Evolutionary conservation across 2,329 filamentous ascomycete species (phyloP), one percentile per base, ranked within the genome.

Genomic region (Fusarium torulosum): DNA sequence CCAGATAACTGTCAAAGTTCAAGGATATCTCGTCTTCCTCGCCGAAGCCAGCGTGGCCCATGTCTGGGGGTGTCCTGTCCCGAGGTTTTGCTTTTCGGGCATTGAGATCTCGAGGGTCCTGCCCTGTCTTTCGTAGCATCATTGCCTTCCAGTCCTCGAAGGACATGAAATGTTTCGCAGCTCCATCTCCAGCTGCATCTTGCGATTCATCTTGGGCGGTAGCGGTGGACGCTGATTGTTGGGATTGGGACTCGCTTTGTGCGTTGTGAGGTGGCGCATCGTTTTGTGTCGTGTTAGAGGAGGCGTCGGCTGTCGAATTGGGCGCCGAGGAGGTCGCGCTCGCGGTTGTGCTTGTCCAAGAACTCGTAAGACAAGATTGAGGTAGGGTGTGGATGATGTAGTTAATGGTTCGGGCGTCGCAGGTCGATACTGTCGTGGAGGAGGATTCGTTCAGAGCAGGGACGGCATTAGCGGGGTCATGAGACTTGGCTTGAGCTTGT

Each of bases 121-220:
- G 95, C 14, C 93, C 95, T 5, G 88, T 90, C 75, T 93, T 92
- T 51, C 90, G 92, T 19, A 98, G 82, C 80, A 97, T 97, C 83
- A 94, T 91, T 74, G 91, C 93, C 81, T 97, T 98, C 96, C 96
- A 99, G 74, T 98, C 95, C 76, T 98, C 96, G 72, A 99, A 99
- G 0, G 96, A 97, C 72, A 98, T 88, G 77, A 98, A 98, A 8
- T 94, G 68, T 7, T 74, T 73, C 13, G 72, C 66, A 15, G 72
- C 69, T 20, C 74, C 71, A 23, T 75, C 74, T 27, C 37, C 63
- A 2, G 43, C 42, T 15, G 55, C 54, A 50, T 69, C 71, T 42
- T 66, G 63, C 10, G 58, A 46, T 15, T 54, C 37, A 20, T 70
- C 60, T 23, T 56, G 43, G 20, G 25, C 21, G 54, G 42, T 49